Evolutionary conservation across 352 stramenopile species (phyloP).

Genomic region (Phytophthora cryptogea): DNA sequence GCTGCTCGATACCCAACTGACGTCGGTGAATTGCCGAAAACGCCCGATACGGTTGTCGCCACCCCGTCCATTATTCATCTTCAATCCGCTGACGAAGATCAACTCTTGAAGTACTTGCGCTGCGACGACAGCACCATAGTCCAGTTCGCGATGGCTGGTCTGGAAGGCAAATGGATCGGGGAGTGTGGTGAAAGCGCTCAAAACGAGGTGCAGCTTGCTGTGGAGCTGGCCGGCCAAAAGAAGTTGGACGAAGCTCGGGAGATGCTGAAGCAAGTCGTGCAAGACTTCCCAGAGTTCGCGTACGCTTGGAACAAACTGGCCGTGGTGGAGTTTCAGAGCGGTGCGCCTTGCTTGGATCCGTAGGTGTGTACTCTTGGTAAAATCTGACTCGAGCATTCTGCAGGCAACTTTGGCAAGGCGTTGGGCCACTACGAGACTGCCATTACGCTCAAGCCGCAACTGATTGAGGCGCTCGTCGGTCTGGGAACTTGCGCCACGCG

Average conservation of each 20-base stretch:
- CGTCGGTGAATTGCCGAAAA: conserved; percentile 15
- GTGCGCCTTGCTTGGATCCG: conserved; percentile 27
- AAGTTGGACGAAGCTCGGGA: conserved; percentile 47
- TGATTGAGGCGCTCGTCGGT: conserved; percentile 73
- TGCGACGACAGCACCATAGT: conserved; percentile 71
- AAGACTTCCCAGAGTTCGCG: conserved; percentile 55
- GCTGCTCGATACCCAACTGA: conserved; percentile 67
- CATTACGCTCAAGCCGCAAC: conserved; percentile 66
- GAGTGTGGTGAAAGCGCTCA: conserved; percentile 56
- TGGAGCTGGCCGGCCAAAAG: conserved; percentile 44
- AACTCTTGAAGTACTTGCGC: conserved; percentile 67
- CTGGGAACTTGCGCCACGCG: conserved; percentile 76
- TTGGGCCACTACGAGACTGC: conserved; percentile 66
- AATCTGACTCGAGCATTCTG: conserved; percentile 1
- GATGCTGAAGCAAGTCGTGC: conserved; percentile 52
- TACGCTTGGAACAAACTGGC: conserved; percentile 84
- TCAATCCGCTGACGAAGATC: conserved; percentile 65
- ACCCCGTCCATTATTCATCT: conserved; percentile 76
- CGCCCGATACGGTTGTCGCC: conserved; percentile 8
- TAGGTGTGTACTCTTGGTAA: background rate
- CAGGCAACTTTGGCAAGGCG: conserved; percentile 57
- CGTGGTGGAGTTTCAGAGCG: conserved; percentile 58
- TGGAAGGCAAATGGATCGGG: conserved; percentile 77
- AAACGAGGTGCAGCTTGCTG: conserved; percentile 39
- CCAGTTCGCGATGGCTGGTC: conserved; percentile 67